These are phyloP conservation scores for Apiospora aurea DNA, from an alignment of 2,329 filamentous ascomycete genomes.

Conservation along the genomic window DNA sequence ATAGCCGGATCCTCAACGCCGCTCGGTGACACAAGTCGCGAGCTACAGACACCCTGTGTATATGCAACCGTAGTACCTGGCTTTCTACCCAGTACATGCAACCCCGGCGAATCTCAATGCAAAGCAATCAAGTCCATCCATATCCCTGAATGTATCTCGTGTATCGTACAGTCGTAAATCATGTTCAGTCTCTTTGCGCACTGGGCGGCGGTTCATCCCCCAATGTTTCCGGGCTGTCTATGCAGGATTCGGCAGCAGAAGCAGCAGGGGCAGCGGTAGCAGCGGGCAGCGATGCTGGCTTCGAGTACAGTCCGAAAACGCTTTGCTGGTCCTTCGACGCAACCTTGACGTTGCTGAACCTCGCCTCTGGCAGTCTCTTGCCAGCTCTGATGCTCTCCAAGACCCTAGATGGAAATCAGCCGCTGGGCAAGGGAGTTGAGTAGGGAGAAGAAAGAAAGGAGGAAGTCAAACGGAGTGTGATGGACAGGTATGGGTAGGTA, in stretches of 20 bases:
- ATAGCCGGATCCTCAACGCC: neutral
- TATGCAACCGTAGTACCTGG: neutral
- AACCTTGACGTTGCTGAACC: constrained; percentile 70
- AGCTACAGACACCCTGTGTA: constrained; percentile 10
- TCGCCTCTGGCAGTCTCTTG: constrained; percentile 75
- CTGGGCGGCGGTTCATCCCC: constrained; percentile 27
- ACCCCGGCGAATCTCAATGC: neutral
- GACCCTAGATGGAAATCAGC: constrained; percentile 59
- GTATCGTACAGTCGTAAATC: constrained; percentile 8
- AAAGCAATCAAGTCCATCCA: neutral
- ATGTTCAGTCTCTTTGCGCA: constrained; percentile 18
- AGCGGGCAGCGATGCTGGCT: constrained; percentile 32
- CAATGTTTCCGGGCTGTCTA: too few relatives aligned
- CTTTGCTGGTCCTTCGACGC: constrained; percentile 69
- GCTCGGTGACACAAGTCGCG: neutral
- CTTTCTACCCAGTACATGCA: neutral
- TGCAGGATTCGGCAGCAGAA: constrained; percentile 6
- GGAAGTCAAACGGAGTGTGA: constrained; percentile 30
- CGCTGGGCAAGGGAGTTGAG: neutral
- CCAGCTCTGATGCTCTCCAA: constrained; percentile 83
- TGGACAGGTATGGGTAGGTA: neutral
- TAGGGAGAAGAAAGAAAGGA: constrained; percentile 18
- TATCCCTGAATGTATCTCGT: neutral
- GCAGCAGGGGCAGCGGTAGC: neutral
- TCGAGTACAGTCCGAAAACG: constrained; percentile 61